Evolutionary conservation across 139 green algal species (phyloP).

Genomic region (Chlorella sp.): DNA sequence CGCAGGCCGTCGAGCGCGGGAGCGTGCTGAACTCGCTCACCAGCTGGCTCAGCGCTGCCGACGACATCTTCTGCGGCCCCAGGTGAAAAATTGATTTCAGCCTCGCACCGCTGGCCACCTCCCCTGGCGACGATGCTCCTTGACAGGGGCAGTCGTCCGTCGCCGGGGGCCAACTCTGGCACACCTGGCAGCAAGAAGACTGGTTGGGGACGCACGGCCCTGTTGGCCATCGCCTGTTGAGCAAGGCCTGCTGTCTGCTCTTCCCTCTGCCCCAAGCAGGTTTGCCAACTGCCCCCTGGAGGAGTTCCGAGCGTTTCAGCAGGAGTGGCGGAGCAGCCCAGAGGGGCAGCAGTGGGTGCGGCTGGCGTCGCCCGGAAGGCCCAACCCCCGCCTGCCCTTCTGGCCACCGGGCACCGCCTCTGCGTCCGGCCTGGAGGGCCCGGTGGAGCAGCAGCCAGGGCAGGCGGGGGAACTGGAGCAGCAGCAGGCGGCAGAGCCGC

Average conservation of each 20-base stretch:
- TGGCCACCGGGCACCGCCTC: background rate
- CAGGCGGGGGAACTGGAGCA: background rate
- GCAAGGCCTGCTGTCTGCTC: background rate
- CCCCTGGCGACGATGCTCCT: no score
- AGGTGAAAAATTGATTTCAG: no score
- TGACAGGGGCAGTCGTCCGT: no score
- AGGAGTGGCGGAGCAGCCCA: background rate
- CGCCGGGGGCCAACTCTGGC: background rate
- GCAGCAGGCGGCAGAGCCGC: background rate
- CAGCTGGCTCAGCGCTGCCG: no score
- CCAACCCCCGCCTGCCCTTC: background rate
- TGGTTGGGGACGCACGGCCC: background rate
- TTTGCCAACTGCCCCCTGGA: background rate
- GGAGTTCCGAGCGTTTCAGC: background rate
- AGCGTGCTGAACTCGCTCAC: no score
- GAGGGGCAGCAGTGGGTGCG: background rate
- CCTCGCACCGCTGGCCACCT: no score
- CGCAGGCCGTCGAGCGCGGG: no score
- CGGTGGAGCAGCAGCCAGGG: background rate
- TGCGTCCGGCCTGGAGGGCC: no score
- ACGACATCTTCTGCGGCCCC: no score
- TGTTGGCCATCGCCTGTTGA: background rate
- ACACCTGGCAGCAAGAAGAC: background rate
- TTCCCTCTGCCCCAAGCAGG: background rate
- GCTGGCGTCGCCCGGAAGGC: background rate